These are phyloP conservation scores for Yamadazyma diddensiae DNA, from an alignment of 1,139 yeast species.

Conservation along the genomic window DNA sequence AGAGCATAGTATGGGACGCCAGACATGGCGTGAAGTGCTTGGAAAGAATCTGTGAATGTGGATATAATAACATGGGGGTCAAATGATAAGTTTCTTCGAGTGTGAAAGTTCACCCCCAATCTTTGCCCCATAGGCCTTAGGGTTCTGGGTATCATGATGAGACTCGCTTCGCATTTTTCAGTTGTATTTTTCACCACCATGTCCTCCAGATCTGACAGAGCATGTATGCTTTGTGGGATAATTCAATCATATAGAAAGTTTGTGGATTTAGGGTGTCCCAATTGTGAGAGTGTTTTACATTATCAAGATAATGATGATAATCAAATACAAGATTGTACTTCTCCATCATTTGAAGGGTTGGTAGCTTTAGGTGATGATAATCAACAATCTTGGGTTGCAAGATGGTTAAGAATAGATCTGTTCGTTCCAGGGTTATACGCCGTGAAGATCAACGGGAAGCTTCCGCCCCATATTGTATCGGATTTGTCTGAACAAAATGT, in stretches of 20 bases:
- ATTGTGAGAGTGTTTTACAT: constrained; percentile 84
- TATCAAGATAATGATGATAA: constrained; percentile 81
- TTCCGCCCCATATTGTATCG: constrained; percentile 81
- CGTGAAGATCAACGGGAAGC: constrained; percentile 85
- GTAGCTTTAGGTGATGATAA: constrained; percentile 86
- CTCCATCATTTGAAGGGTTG: constrained; percentile 94
- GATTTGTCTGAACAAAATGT: constrained; percentile 72
- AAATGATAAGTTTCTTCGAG: constrained; percentile 9
- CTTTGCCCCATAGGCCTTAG: constrained; percentile 1
- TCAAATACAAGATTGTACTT: constrained; percentile 86
- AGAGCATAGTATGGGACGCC: constrained; percentile 83
- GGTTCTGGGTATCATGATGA: no score
- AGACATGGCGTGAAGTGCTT: constrained; percentile 47
- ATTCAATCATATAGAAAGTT: constrained; percentile 76
- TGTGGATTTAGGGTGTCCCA: constrained; percentile 90
- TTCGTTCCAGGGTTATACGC: constrained; percentile 92
- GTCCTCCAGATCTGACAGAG: constrained; percentile 78
- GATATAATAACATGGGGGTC: constrained; percentile 12
- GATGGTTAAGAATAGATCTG: constrained; percentile 91
- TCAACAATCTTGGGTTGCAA: constrained; percentile 91
- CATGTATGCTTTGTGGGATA: constrained; percentile 96
- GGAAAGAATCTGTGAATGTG: constrained; percentile 42
- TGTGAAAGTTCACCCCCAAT: not conserved
- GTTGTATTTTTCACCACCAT: constrained; percentile 12
- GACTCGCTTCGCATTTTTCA: not conserved